Base-by-base conservation (phyloP, 2,329 filamentous ascomycete species). In the Coleophoma crateriformis region DNA sequence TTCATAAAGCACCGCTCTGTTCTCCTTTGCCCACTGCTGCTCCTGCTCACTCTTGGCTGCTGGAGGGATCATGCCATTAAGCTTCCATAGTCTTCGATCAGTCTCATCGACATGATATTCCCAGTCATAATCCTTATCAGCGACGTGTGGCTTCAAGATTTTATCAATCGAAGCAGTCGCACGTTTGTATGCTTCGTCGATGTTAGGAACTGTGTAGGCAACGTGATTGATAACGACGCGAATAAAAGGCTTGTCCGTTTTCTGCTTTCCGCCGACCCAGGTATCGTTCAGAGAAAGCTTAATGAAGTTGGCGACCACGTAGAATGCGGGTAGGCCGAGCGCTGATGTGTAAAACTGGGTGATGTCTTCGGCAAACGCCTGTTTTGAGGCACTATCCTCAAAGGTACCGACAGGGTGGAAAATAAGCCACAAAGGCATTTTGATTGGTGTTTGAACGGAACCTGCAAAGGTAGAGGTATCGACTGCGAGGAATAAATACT, bases 21-120 rank as follows among this genome's bases (percentile, higher is more conserved):
- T 50, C 33, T 39, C 49, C 15, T 27, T 33, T 12, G 43, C 33
- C 70, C 69, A 72, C 15, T 58, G 15, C 54, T 56, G 57, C 60
- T 71, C 67, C 4, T 57, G 66, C 53, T 69, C 65, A 20, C 62
- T 69, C 27, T 49, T 56, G 13, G 53, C 62, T 46, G 61, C 62
- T 14, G 71, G 71, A 22, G 70, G 64, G 39, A 61, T 55, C 7
- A 72, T 15, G 1, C 69, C 72, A 20, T 74, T 65, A 12, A 74
- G 58, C 57, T 68, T 71, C 72, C 73, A 75, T 46, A 75, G 47
- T 40, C 63, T 61, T 15, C 70, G 57, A n/a, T 67, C 64, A 32
- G 68, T 72, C 59, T 76, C 71, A 10, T 65, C 60, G 27, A 74
- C 57, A 47, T 68, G 65, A 50, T 66, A 71, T 58, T 76, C 73